Evolutionary conservation across 2,329 filamentous ascomycete genomes (phyloP).

Genomic region (Aureobasidium uvarum): DNA sequence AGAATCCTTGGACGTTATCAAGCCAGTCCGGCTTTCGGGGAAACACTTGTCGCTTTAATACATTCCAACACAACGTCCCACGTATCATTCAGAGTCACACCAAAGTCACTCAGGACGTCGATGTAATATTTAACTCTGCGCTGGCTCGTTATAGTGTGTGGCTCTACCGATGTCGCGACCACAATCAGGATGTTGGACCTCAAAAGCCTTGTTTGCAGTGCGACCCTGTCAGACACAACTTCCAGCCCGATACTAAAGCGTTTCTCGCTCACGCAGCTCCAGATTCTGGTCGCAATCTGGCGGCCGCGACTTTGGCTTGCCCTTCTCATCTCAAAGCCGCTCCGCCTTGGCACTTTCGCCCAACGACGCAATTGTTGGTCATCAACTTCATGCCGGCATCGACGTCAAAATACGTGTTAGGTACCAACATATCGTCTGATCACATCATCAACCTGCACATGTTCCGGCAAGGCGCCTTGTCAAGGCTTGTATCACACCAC

Average conservation of each 20-base stretch:
- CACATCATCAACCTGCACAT: neutral
- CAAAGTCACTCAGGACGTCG: too few species aligned
- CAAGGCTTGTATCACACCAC: neutral
- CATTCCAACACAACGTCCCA: too few species aligned
- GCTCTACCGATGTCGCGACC: too few species aligned
- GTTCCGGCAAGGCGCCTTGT: neutral
- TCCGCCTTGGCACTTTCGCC: conserved; percentile 5
- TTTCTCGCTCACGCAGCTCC: neutral
- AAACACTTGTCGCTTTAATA: too few species aligned
- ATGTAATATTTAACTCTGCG: too few species aligned
- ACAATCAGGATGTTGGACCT: too few species aligned
- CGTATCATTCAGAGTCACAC: too few species aligned
- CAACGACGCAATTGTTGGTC: conserved; percentile 4
- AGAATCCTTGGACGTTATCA: too few species aligned
- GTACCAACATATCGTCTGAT: neutral
- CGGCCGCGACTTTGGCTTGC: neutral
- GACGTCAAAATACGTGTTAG: neutral
- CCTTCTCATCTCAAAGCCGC: neutral
- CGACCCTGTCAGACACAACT: neutral
- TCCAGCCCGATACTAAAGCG: neutral
- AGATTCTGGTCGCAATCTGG: neutral
- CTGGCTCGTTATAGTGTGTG: too few species aligned
- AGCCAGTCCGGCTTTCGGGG: too few species aligned
- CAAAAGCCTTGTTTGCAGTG: too few species aligned
- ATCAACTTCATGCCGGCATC: neutral